Base-by-base conservation (phyloP, 2,329 filamentous ascomycete genomes). In the Diaporthe ampelina region DNA sequence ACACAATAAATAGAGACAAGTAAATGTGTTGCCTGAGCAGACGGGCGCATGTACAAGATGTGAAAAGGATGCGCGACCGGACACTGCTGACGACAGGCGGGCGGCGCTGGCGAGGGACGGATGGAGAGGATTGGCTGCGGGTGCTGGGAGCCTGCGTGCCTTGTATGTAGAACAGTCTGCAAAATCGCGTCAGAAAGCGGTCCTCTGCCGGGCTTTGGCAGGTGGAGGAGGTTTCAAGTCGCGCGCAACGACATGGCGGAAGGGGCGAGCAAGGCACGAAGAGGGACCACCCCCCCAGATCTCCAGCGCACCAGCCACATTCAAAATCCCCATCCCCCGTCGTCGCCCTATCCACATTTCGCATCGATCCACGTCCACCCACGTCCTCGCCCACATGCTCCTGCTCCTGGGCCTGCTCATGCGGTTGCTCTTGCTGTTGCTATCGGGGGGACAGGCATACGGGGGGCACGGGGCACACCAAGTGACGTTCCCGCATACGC, bases 141-240 rank as follows among this genome's bases (percentile, higher is more conserved):
- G 77, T 68, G 75, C 75, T 78, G 75, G 59, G 70, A 74, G 61
- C 65, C 75, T 74, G 76, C 78, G 74, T 63, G 77, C 75, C 77
- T 78, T 77, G 77, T 80, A 29, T 67, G 45, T 52, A 77, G 78
- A 74, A 74, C 77, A 78, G 77, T 79, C 82, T 84, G 82, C 81
- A 82, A 77, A 82, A 79, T 80, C 81, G 82, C 81, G 82, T 84
- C 81, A 84, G 82, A 83, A 77, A 77, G 77, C 73, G 76, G 73
- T 78, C 78, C 74, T 77, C 76, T 78, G 68, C 74, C 72, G 67
- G 59, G 52, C 68, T 70, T 59, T 70, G 56, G 70, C 73, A 70
- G 73, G 40, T 69, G 70, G 70, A 68, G 61, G 61, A 67, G 43
- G 63, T 68, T 54, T 68, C 63, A 68, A 68, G 65, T 73, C 57